Base-by-base conservation (phyloP, 139 green algal genomes). In the Pseudopediastrum boryanum region DNA sequence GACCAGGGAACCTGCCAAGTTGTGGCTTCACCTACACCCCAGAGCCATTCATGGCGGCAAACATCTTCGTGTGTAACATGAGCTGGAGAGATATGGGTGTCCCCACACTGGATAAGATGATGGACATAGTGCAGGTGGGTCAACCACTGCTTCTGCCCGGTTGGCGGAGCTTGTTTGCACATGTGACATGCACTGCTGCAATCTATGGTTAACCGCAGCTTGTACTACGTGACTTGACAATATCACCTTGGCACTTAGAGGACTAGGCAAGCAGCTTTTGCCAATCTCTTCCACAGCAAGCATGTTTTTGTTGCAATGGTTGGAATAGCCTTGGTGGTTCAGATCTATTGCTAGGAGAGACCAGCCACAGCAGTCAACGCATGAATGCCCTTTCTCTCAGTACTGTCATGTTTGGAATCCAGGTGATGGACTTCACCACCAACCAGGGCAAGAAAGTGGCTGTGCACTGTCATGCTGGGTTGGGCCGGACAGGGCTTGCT, bases 81-180 rank as follows among this genome's bases (percentile, higher is more conserved):
- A 78, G 78, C 58, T 95, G 91, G 91, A 77, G 79, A 31, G 91
- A 95, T 83, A 94, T 94, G 90, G 85, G 84, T 0, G 85, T 91
- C 25, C 91, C 91, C 3, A 81, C 80, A 8, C 78, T 95, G 44
- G 83, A 86, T 13, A 65, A 74, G 21, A 93, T 91, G 82, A 86
- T 94, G 87, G 85, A 93, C 69, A 90, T 94, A 65, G 90, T 95
- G 46, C 90, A 95, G 86, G 87, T 91, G 67, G n/a, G n/a, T n/a
- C n/a, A n/a, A n/a, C n/a, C n/a, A n/a, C n/a, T n/a, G n/a, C n/a
- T n/a, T n/a, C n/a, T n/a, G n/a, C n/a, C n/a, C n/a, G n/a, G n/a
- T n/a, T n/a, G n/a, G n/a, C n/a, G n/a, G n/a, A n/a, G n/a, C n/a
- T n/a, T n/a, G n/a, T n/a, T n/a, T n/a, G n/a, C n/a, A n/a, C n/a